Evolutionary conservation across 805 yeast genomes (phyloP), one percentile per base, ranked within the genome.

Genomic region (Ogataea naganishii): DNA sequence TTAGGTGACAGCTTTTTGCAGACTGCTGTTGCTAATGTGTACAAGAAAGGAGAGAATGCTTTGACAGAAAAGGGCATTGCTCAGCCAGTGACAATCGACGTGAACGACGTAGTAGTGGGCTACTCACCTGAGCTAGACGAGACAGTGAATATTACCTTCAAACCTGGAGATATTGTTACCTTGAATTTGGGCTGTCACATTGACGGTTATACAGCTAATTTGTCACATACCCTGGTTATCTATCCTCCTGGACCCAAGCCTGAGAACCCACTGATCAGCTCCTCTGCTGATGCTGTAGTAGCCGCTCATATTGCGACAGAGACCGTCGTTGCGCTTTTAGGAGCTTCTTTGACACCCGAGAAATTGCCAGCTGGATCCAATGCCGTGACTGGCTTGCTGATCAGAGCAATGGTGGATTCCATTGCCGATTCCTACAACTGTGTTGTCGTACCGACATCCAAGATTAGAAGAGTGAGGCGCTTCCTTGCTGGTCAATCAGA

Each of bases 401-500:
- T 92, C 36, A 75, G 95, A 54, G 52, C 62, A 14, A 60, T 85
- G 27, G 96, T 86, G 17, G 94, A 92, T 47, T 67, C 76, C n/a
- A 68, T 92, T 47, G 97, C 95, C n/a, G 69, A 69, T 34, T 64
- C 80, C 1, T 92, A 77, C 60, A 74, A 80, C 52, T 85, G 95
- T 64, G 66, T 66, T 34, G 85, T 92, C 32, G 85, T 83, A 21
- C 97, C 97, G 18, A 95, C 95, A 0, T 83, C 96, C 14, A 78
- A 84, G 53, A 82, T 92, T 24, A 80, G 98, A 61, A 73, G 96
- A 55, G 69, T 88, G 34, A 74, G 95, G 64, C 74, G 97, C 51
- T 92, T 89, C 47, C 72, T 92, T 49, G 94, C 95, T 23, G 98
- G 98, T 31, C 98, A 92, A 64, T 79, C 88, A 35, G 94, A 85